Percentiles rank a stretch among this genome's conserved stretches.
phyloP scores from a whole-genome alignment of 371 early-diverging fungal species.

The Syncephalastrum sp. region DNA sequence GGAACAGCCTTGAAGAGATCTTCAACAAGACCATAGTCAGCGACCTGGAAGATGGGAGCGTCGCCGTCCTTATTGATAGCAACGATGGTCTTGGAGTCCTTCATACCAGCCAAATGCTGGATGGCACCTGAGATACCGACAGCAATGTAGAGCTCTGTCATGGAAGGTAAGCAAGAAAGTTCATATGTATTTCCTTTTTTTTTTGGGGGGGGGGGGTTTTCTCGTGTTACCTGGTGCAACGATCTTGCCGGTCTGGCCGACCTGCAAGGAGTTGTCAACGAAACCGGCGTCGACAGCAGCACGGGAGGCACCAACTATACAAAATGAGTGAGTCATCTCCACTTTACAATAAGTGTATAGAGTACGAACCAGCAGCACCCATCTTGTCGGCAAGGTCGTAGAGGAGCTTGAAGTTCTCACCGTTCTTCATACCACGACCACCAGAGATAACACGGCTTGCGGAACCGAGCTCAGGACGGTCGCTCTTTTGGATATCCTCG shows the following conservation, averaged over 20 bases:
- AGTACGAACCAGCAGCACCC: conserved; percentile 82
- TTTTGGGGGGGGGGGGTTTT: too few species aligned
- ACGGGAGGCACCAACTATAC: conserved; percentile 93
- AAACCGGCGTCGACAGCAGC: conserved; percentile 98
- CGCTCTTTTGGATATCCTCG: conserved; percentile 92
- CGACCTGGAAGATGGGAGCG: conserved; percentile 97
- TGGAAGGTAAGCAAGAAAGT: conserved; percentile 3
- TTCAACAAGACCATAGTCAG: conserved; percentile 96
- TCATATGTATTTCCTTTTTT: not conserved
- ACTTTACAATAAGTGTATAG: conserved; percentile 6
- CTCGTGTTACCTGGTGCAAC: conserved; percentile 79
- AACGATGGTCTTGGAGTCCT: conserved; percentile 97
- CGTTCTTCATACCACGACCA: conserved; percentile 96
- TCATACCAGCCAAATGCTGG: conserved; percentile 98
- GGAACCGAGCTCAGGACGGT: conserved; percentile 90
- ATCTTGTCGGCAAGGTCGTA: conserved; percentile 94
- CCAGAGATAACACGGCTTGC: conserved; percentile 93
- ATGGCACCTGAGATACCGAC: conserved; percentile 95
- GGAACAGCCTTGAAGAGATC: conserved; percentile 95
- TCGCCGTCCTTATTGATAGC: conserved; percentile 99
- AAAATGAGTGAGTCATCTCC: conserved; percentile 6
- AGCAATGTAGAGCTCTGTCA: conserved; percentile 1
- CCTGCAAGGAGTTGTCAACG: conserved; percentile 94
- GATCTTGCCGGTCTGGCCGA: conserved; percentile 98
- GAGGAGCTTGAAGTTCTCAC: conserved; percentile 92